Evolutionary conservation across 2,329 filamentous ascomycete species (phyloP), one percentile per base, ranked within the genome.

Genomic region (Lasiodiplodia citricola): DNA sequence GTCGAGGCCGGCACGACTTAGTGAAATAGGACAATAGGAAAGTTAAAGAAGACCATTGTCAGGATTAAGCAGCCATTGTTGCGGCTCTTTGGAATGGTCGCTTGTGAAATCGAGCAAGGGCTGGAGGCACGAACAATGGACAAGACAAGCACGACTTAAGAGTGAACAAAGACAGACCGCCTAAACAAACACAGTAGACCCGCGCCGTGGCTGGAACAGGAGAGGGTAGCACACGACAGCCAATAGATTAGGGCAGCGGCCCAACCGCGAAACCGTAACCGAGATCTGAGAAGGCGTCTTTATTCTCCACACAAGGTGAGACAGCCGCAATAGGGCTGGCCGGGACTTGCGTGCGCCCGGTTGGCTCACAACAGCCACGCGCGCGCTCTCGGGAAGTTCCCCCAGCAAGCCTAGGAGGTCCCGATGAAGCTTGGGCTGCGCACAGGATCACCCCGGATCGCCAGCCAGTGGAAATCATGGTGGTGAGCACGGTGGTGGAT

Each of bases 1-100:
- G 66, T 55, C 67, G 55, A 74, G 72, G 63, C 72, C 23, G 62
- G 69, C 38, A 63, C 60, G 70, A 21, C 72, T 68, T 4, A 56
- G 11, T 62, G 25, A 6, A 63, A 63, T 25, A 41, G 37, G 23
- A 68, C 56, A 58, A 68, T 52, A 63, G 55, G 51, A 58, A 68
- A 68, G 54, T n/a, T 47, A 44, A 44, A 63, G 47, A 63, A 47
- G 31, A 63, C 25, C 47, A 58, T 68, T 62, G 51, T 68, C n/a
- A 37, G 7, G 21, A 35, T 63, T 21, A 64, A 38, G 28, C 23
- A 50, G 66, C 47, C 66, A 68, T 68, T 68, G 66, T 47, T 68
- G 55, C 37, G 65, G 41, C 65, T 58, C 38, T 50, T 23, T 35
- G 38, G 13, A 35, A 38, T 21, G 38, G 55, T 58, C 55, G 44